Evolutionary conservation across 1,284 basidiomycete genomes (phyloP).

Genomic region (Malassezia obtusa): DNA sequence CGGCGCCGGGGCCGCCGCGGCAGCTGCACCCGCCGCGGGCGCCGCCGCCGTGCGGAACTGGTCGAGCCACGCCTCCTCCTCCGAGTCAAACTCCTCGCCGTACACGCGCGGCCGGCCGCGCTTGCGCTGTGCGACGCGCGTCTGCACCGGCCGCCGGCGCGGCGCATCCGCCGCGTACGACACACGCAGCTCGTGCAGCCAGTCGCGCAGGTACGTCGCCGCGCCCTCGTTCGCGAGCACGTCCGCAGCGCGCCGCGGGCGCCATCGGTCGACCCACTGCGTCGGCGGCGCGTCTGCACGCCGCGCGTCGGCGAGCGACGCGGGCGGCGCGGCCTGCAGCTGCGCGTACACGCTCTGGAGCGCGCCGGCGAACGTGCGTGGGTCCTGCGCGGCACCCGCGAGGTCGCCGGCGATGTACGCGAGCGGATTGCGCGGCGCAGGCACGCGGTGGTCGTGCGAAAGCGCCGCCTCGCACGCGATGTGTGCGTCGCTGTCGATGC

Average conservation of each 20-base stretch:
- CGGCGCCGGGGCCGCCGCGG: not conserved
- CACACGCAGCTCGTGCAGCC: constrained; percentile 21
- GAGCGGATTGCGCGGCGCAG: constrained; percentile 1
- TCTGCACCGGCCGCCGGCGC: constrained; percentile 2
- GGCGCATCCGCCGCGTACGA: not conserved
- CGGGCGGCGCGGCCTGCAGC: not conserved
- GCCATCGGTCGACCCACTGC: constrained; percentile 20
- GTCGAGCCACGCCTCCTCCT: constrained; percentile 25
- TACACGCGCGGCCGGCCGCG: constrained; percentile 13
- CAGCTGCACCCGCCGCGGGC: not conserved
- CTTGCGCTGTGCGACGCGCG: constrained; percentile 11
- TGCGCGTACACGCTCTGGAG: not conserved
- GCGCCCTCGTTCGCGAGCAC: constrained; percentile 19
- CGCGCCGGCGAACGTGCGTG: not conserved
- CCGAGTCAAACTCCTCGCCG: constrained; percentile 18
- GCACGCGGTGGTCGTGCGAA: not conserved
- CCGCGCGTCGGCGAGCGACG: not conserved
- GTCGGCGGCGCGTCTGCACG: not conserved
- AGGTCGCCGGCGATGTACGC: constrained; percentile 6
- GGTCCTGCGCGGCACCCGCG: not conserved
- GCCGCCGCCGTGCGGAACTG: constrained; percentile 16
- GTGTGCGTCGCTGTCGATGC: not conserved
- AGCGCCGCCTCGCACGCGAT: constrained; percentile 1
- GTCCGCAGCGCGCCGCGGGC: constrained; percentile 18
- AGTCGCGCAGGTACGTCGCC: constrained; percentile 22